Percentiles rank a stretch among this genome's conserved stretches.
These are phyloP conservation scores for Fusarium buharicum DNA, from an alignment of 2,329 filamentous ascomycete species.

Conservation along the genomic window DNA sequence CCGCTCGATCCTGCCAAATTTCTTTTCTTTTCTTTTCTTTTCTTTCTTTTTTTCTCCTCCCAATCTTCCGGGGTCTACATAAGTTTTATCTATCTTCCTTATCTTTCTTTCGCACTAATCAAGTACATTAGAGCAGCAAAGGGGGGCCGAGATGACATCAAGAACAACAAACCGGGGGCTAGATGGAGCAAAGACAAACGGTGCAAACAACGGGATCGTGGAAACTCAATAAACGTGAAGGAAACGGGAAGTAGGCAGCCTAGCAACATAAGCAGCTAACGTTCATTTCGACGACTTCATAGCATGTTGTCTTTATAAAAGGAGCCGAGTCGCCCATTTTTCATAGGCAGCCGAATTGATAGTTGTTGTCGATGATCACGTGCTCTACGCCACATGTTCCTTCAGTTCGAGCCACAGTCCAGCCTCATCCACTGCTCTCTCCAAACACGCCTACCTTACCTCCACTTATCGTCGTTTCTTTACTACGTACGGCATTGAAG, in stretches of 20 bases:
- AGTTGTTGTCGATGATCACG: neutral
- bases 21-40: constrained; percentile 34
- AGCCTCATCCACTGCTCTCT: constrained; percentile 13
- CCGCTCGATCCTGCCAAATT: neutral
- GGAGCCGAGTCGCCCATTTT: neutral
- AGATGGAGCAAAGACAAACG: neutral
- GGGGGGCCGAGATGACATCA: neutral
- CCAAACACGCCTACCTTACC: neutral
- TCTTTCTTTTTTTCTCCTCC: constrained; percentile 22
- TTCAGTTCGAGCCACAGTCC: constrained; percentile 10
- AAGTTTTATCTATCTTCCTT: neutral
- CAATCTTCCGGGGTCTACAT: neutral
- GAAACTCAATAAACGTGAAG: neutral
- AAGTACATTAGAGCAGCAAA: constrained; percentile 1
- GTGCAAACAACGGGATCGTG: neutral
- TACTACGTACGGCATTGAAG: constrained; percentile 9
- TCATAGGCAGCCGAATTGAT: too few relatives aligned
- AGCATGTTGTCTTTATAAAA: constrained; percentile 10
- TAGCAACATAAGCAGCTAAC: too few relatives aligned
- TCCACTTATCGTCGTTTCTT: constrained; percentile 19
- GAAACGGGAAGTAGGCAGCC: neutral
- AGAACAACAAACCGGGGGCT: neutral
- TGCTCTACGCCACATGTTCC: constrained; percentile 11
- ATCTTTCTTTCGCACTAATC: neutral
- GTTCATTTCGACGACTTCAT: neutral